phyloP scores from a whole-genome alignment of 176 grass and related monocot genomes.

The Ensete ventricosum region DNA sequence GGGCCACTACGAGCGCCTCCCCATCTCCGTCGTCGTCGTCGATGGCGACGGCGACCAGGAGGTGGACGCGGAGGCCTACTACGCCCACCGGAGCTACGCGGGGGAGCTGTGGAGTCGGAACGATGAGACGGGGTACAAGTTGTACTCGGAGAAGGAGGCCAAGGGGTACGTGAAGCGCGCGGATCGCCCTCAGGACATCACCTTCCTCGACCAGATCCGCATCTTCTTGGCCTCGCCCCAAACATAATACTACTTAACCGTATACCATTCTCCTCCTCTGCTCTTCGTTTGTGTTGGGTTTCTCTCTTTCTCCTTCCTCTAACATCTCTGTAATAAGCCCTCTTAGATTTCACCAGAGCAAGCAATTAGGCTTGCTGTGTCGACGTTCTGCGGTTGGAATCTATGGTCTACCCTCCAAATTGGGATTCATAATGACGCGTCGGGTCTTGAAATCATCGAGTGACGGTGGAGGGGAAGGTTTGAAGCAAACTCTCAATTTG shows the following conservation, averaged over 20 bases:
- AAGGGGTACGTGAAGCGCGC: constrained; percentile 56
- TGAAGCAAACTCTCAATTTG: too few relatives aligned
- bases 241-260: neutral
- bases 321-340: too few relatives aligned
- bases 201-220: constrained; percentile 76
- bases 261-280: neutral
- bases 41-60: neutral
- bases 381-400: too few relatives aligned
- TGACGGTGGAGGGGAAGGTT: too few relatives aligned
- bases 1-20: constrained; percentile 71
- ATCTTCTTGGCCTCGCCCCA: constrained; percentile 40
- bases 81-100: constrained; percentile 60
- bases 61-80: constrained; percentile 54
- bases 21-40: constrained; percentile 31
- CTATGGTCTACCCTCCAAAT: too few relatives aligned
- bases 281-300: too few relatives aligned
- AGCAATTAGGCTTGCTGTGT: too few relatives aligned
- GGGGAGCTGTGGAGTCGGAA: constrained; percentile 55
- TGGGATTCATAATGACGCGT: too few relatives aligned
- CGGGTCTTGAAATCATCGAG: too few relatives aligned
- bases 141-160: constrained; percentile 56
- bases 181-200: constrained; percentile 54
- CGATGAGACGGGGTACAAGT: constrained; percentile 44
- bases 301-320: too few relatives aligned
- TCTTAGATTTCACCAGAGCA: too few relatives aligned